Percentiles rank a stretch among this genome's conserved stretches.
These are phyloP conservation scores for Alloteropsis semialata DNA, from an alignment of 176 grass and related monocot genomes.

Conservation along the genomic window DNA sequence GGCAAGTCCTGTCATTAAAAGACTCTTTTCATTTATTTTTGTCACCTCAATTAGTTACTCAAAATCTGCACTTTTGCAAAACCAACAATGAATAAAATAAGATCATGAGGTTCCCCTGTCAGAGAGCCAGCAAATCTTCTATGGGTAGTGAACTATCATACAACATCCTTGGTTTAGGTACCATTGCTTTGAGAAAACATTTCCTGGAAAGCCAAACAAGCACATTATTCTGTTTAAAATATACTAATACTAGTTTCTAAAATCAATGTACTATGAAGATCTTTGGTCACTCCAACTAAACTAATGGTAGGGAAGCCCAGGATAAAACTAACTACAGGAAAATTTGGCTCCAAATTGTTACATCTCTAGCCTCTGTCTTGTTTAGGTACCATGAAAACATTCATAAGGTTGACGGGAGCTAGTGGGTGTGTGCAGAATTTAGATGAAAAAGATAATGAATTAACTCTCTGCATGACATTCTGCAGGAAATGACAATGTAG, in stretches of 20 bases:
- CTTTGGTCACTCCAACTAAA: background rate
- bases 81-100: background rate
- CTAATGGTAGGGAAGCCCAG: background rate
- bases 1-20: background rate
- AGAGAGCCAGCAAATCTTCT: background rate
- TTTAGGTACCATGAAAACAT: background rate
- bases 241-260: background rate
- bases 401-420: background rate
- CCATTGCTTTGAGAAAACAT: background rate
- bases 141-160: background rate
- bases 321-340: background rate
- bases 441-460: background rate
- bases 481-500: slow-evolving; percentile 12
- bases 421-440: background rate
- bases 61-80: background rate
- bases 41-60: background rate
- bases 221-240: background rate
- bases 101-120: background rate
- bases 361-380: background rate
- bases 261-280: background rate
- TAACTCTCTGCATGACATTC: background rate
- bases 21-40: background rate
- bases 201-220: background rate
- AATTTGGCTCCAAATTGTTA: background rate
- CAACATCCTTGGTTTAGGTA: background rate